Base-by-base conservation (phyloP, 1,139 yeast species). In the Debaryomycetaceae sp. region DNA sequence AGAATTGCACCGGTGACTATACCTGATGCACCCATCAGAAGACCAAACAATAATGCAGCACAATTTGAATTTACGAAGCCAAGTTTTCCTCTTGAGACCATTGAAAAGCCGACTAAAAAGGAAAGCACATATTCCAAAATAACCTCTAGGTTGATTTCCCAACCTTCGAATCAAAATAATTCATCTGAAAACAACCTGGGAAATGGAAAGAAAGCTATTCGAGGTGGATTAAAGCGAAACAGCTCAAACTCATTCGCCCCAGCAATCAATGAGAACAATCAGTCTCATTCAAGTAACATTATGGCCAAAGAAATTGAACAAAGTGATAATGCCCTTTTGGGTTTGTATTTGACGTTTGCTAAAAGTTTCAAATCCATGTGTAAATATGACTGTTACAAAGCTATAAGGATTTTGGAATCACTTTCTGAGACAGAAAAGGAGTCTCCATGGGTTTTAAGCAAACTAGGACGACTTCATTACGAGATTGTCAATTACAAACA, bases 401-500 rank as follows among this genome's bases (percentile, higher is more conserved):
- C 97, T 0, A 80, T 89, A 7, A 65, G 92, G 41, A 67, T 79
- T 2, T 67, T 92, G 33, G 81, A 80, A 41, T 65, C 79, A 5
- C 70, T 88, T 15, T 80, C 92, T 0, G 80, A 75, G 6, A 55
- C 67, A 17, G 95, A 87, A 50, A 70, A 75, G 40, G 73, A 79
- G 33, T 83, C 96, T 13, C 95, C 97, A 0, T 89, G 95, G 89
- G 95, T 89, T 6, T 70, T 87, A 39, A 78, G 91, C 31, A 83
- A 83, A 52, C 61, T 86, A 24, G 98, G 96, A 0, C 70, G 89
- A 46, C 67, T 88, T 37, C 88, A 88, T 59, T 91, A 85, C 62
- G 98, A 92, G 58, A 80, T 86, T 50, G 94, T 87, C 17, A 86
- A 89, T 56, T 92, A 92, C 61, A 81, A 80, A 43, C 86, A 84